These are phyloP conservation scores for Rhynchospora tenuis DNA, from an alignment of 176 grass and related monocot genomes.

Conservation along the genomic window DNA sequence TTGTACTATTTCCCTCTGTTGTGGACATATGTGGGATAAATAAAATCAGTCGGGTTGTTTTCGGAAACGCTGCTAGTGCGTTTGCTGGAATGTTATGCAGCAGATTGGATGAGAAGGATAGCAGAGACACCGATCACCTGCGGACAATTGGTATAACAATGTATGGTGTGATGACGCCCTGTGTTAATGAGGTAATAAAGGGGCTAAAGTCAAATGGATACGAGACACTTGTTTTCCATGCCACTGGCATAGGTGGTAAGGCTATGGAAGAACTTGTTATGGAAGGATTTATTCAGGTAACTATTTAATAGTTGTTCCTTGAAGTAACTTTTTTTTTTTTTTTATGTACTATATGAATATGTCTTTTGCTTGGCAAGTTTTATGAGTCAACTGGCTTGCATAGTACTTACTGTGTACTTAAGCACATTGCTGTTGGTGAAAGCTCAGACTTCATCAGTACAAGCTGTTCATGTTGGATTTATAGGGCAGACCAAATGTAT, in stretches of 20 bases:
- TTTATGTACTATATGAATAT: neutral
- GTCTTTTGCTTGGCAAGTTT: neutral
- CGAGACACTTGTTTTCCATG: conserved; percentile 92
- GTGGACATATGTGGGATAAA: conserved; percentile 90
- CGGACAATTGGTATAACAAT: conserved; percentile 80
- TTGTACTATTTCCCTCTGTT: conserved; percentile 79
- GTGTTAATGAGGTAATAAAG: conserved; percentile 70
- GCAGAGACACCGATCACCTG: conserved; percentile 35
- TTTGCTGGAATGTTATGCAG: conserved; percentile 64
- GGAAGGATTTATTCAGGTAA: conserved; percentile 88
- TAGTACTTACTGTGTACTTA: neutral
- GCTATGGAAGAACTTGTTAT: conserved; percentile 92
- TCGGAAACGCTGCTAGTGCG: conserved; percentile 76
- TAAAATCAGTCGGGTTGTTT: conserved; percentile 58
- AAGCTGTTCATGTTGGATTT: neutral
- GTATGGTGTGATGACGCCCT: conserved; percentile 88
- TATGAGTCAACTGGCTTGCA: neutral
- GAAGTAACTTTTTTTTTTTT: neutral
- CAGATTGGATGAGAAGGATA: conserved; percentile 45
- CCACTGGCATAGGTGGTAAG: conserved; percentile 86
- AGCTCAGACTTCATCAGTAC: neutral
- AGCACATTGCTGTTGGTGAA: neutral
- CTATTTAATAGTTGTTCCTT: neutral
- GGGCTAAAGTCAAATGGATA: conserved; percentile 69
- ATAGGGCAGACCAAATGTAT: neutral